A percentile compares a stretch with the other conserved stretches of the same genome.
Evolutionary conservation across 2,329 filamentous ascomycete genomes (phyloP).

Genomic region (Ophiostoma tasmaniense): DNA sequence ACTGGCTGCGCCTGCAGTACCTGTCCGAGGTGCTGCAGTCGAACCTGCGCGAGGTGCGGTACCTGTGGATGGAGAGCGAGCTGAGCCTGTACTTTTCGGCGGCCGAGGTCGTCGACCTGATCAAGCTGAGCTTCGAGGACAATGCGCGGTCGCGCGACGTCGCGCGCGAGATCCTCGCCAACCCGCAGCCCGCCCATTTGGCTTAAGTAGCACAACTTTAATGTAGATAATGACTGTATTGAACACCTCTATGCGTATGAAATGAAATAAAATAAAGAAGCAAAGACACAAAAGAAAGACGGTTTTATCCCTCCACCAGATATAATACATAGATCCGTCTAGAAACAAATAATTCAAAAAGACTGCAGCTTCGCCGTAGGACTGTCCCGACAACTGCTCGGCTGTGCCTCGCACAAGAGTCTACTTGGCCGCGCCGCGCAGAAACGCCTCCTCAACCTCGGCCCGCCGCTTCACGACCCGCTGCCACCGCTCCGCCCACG

Average conservation of each 20-base stretch:
- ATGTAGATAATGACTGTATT: not conserved
- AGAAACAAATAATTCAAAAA: too few relatives aligned
- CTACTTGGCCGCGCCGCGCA: slow-evolving; percentile 33
- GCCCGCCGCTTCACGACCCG: slow-evolving; percentile 73
- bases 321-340: not conserved
- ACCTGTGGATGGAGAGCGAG: slow-evolving; percentile 57
- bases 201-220: not conserved
- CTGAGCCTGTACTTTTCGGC: slow-evolving; percentile 54
- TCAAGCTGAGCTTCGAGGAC: slow-evolving; percentile 56
- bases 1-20: slow-evolving; percentile 57
- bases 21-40: slow-evolving; percentile 57
- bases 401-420: not conserved
- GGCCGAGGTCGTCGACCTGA: slow-evolving; percentile 54
- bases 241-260: not conserved
- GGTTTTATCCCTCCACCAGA: too few relatives aligned
- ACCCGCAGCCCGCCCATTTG: slow-evolving; percentile 34
- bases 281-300: not conserved
- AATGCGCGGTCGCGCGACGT: slow-evolving; percentile 51
- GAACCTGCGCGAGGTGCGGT: slow-evolving; percentile 55
- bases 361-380: too few relatives aligned
- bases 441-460: slow-evolving; percentile 73
- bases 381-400: too few relatives aligned
- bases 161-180: slow-evolving; percentile 48
- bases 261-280: not conserved
- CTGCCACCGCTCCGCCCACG: slow-evolving; percentile 82